These are phyloP conservation scores for Hansenula sp. DNA, from an alignment of 1,139 yeast species.

Conservation along the genomic window DNA sequence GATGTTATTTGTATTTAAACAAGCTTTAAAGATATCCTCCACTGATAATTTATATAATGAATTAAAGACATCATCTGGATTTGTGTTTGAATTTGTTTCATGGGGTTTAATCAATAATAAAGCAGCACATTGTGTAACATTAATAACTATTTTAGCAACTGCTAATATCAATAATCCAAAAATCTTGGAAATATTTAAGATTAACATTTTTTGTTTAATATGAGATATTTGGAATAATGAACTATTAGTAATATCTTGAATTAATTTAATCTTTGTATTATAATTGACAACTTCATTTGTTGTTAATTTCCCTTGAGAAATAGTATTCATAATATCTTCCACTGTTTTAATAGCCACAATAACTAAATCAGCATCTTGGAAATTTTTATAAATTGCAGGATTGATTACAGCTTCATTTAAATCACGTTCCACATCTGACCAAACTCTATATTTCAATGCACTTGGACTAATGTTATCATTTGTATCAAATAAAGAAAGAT, in stretches of 20 bases:
- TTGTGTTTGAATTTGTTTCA: slow-evolving; percentile 17
- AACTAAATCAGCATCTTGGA: slow-evolving; percentile 20
- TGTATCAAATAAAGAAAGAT: slow-evolving; percentile 15
- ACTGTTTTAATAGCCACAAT: slow-evolving; percentile 26
- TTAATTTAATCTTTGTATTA: slow-evolving; percentile 18
- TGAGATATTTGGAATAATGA: slow-evolving; percentile 21
- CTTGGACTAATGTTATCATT: slow-evolving; percentile 10
- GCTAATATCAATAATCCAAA: slow-evolving; percentile 27
- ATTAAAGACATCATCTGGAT: slow-evolving; percentile 22
- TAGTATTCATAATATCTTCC: slow-evolving; percentile 31
- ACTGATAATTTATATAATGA: slow-evolving; percentile 22
- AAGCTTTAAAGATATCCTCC: slow-evolving; percentile 16
- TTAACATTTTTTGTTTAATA: slow-evolving; percentile 23
- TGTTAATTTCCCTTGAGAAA: slow-evolving; percentile 24
- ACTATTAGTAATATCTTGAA: slow-evolving; percentile 17
- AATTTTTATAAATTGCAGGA: slow-evolving; percentile 3
- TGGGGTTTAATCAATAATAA: slow-evolving; percentile 27
- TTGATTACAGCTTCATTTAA: slow-evolving; percentile 8
- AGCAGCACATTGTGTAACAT: slow-evolving; percentile 23
- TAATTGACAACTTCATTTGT: slow-evolving; percentile 20
- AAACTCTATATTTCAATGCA: slow-evolving; percentile 9
- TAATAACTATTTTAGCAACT: slow-evolving; percentile 24
- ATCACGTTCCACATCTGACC: slow-evolving; percentile 14
- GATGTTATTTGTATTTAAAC: slow-evolving; percentile 11
- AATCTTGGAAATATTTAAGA: slow-evolving; percentile 30